Evolutionary conservation across 2,329 filamentous ascomycete genomes (phyloP).

Genomic region (Ascochyta koolunga): DNA sequence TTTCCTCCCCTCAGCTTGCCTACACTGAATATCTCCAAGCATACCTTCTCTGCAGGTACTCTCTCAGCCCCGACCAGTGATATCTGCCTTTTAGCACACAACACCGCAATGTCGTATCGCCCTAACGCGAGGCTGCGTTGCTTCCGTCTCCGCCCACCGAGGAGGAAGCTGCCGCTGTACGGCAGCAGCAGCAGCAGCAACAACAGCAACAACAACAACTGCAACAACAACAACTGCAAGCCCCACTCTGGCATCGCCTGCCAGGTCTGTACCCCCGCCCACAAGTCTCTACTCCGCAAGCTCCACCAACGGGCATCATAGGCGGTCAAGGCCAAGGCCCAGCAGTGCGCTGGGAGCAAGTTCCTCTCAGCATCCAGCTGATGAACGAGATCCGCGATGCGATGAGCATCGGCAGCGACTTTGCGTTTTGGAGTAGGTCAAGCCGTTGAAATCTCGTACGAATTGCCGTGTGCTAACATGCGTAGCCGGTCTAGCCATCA

Average conservation of each 20-base stretch:
- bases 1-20: neutral
- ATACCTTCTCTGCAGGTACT: neutral
- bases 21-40: neutral
- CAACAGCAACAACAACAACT: neutral
- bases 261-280: neutral
- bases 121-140: neutral
- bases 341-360: neutral
- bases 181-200: neutral
- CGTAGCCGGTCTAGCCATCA: neutral
- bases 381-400: conserved; percentile 7
- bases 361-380: neutral
- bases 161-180: neutral
- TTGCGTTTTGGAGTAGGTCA: conserved; percentile 3
- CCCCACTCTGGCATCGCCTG: neutral
- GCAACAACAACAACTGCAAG: neutral
- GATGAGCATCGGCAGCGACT: conserved; percentile 1
- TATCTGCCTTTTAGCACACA: neutral
- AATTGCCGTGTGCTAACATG: neutral
- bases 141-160: neutral
- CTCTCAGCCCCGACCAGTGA: no score
- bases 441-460: neutral
- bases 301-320: neutral
- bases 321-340: neutral
- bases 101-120: neutral
- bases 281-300: neutral